A percentile compares a stretch with the other conserved stretches of the same genome.
Evolutionary conservation across 2,329 filamentous ascomycete genomes (phyloP).

Genomic region (Fusarium sp.): DNA sequence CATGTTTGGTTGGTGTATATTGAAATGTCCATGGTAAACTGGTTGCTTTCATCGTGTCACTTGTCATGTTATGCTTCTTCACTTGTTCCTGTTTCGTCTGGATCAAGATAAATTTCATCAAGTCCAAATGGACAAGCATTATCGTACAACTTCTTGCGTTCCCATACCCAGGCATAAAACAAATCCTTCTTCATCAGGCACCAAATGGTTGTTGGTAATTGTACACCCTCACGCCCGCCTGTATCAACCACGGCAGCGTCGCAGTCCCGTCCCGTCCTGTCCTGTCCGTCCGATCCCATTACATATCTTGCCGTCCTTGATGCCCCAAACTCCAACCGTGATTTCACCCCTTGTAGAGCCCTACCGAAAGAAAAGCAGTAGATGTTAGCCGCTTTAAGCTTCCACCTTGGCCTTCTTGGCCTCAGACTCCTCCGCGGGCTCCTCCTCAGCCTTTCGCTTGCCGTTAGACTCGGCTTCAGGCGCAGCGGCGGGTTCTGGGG

Average conservation of each 20-base stretch:
- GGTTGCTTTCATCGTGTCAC: not conserved
- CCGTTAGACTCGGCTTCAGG: conserved; percentile 50
- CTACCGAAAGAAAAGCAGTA: conserved; percentile 1
- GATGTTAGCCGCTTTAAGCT: conserved; percentile 23
- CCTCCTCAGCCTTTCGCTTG: conserved; percentile 50
- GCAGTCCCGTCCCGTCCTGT: conserved; percentile 2
- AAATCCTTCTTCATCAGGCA: conserved; percentile 16
- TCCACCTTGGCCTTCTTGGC: conserved; percentile 51
- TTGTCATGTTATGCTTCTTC: not conserved
- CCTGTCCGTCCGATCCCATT: not conserved
- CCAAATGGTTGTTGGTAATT: conserved; percentile 10
- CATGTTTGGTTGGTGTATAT: conserved; percentile 30
- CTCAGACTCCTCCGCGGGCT: conserved; percentile 40
- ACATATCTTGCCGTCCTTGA: conserved; percentile 11
- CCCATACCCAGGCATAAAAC: not conserved
- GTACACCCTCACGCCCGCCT: conserved; percentile 13
- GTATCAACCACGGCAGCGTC: not conserved
- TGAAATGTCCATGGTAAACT: conserved; percentile 2
- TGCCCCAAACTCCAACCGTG: conserved; percentile 27
- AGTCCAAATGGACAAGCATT: not conserved
- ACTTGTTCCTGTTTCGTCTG: not conserved
- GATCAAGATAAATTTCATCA: not conserved
- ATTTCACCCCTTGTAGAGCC: not conserved
- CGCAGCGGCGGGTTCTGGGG: conserved; percentile 36
- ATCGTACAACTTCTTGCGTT: not conserved